Base-by-base conservation (phyloP, 2,329 filamentous ascomycete genomes). In the Colletotrichum ledebouriae region DNA sequence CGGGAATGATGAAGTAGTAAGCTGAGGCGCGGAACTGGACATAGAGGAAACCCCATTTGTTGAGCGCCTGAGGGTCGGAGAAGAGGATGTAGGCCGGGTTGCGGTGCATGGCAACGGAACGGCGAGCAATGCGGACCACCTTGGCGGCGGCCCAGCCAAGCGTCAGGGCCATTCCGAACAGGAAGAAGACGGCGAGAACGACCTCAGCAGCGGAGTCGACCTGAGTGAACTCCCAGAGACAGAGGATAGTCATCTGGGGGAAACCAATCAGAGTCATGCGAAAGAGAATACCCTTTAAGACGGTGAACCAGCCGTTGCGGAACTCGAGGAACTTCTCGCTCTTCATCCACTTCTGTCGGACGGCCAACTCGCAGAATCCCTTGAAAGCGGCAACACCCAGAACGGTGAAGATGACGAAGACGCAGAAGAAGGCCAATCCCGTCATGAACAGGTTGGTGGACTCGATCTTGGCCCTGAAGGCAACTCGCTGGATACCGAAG, bases 41-140 rank as follows among this genome's bases (percentile, higher is more conserved):
- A 77, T 98, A 98, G 72, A 98, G 88, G 84, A 98, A 98, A 22
- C 95, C 95, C 95, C 94, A 98, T 82, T 97, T 97, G 87, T 98
- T 97, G 71, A 98, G 87, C 60, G 92, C 91, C 71, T 93, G 88
- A n/a, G 94, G 94, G 75, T 98, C 94, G 2, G 95, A 97, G 83
- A 97, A 98, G 70, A 98, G 89, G 73, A 98, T 97, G 80, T 98
- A 98, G 33, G 94, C 95, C 29, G 95, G 94, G 82, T 97, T 98
- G 82, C 95, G 94, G 85, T 98, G 94, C 89, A 97, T 93, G 65
- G 87, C 82, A 71, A 97, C 92, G 37, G 94, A 98, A 73, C 93
- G 92, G 76, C 93, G 93, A 39, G 94, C 95, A 71, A 98, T 92
- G 62, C 89, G 88, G 74, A 97, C 92, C 71, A 98, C 94, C 84